phyloP scores from a whole-genome alignment of 345 rosid genomes.

The Sonneratia alba region DNA sequence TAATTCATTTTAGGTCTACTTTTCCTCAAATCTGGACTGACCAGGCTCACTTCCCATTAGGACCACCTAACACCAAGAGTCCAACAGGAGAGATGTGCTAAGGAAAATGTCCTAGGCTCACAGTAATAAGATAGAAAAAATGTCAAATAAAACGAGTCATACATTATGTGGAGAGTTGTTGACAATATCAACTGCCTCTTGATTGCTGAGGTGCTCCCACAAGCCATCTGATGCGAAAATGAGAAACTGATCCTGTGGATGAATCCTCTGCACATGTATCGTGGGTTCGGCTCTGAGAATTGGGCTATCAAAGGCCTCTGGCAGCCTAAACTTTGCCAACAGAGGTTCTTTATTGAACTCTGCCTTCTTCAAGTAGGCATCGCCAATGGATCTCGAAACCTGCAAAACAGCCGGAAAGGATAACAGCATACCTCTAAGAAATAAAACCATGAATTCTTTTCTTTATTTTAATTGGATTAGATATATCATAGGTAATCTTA shows the following conservation, averaged over 20 bases:
- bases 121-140: no score
- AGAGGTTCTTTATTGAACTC: slow-evolving; percentile 88
- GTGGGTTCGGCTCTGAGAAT: slow-evolving; percentile 88
- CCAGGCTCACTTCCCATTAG: background rate
- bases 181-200: slow-evolving; percentile 93
- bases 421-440: background rate
- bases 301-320: slow-evolving; percentile 62
- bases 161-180: slow-evolving; percentile 65
- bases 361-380: slow-evolving; percentile 78
- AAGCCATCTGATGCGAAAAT: slow-evolving; percentile 96
- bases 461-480: background rate
- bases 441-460: background rate
- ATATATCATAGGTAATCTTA: background rate
- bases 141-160: slow-evolving; percentile 16
- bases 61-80: no score
- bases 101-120: no score
- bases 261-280: slow-evolving; percentile 55
- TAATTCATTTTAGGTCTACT: no score
- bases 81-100: no score
- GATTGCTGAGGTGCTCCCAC: slow-evolving; percentile 95
- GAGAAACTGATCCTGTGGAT: slow-evolving; percentile 78
- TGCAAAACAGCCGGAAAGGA: slow-evolving; percentile 18
- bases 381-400: slow-evolving; percentile 94
- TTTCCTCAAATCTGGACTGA: no score
- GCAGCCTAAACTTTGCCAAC: slow-evolving; percentile 67